phyloP scores from a whole-genome alignment of 768 basidiomycete genomes.

The Cystofilobasidium capitatum region DNA sequence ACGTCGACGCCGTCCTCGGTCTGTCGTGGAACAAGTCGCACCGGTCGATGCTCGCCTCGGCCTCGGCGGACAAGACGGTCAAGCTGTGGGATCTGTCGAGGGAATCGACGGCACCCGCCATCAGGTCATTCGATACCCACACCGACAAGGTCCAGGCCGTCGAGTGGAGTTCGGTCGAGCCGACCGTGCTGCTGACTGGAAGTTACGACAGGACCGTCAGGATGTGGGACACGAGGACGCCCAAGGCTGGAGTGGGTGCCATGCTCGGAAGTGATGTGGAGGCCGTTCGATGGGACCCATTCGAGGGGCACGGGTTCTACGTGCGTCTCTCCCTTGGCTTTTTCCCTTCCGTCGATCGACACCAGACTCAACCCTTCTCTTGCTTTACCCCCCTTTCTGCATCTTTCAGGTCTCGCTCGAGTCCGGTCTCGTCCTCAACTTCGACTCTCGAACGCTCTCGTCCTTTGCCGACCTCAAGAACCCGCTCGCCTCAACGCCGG shows the following conservation, averaged over 20 bases:
- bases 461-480: slow-evolving; percentile 37
- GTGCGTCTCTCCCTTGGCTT: slow-evolving; percentile 44
- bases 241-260: slow-evolving; percentile 71
- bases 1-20: slow-evolving; percentile 87
- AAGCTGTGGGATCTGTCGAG: slow-evolving; percentile 93
- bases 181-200: slow-evolving; percentile 81
- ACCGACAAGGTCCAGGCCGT: slow-evolving; percentile 94
- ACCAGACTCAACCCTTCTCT: not conserved
- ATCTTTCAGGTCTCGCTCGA: slow-evolving; percentile 71
- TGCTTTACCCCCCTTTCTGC: not conserved
- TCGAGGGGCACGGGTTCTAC: slow-evolving; percentile 77
- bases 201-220: slow-evolving; percentile 92
- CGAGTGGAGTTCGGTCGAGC: slow-evolving; percentile 84
- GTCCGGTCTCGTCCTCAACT: slow-evolving; percentile 86
- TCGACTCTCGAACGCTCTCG: slow-evolving; percentile 78
- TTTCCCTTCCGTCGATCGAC: not conserved
- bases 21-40: slow-evolving; percentile 87
- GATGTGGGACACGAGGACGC: slow-evolving; percentile 82
- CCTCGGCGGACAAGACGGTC: slow-evolving; percentile 87
- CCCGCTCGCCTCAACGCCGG: slow-evolving; percentile 41
- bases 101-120: slow-evolving; percentile 52
- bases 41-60: slow-evolving; percentile 81
- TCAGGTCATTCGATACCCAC: slow-evolving; percentile 75
- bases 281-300: slow-evolving; percentile 89
- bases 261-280: slow-evolving; percentile 86